phyloP scores from a whole-genome alignment of 148 eudicot genomes.

The Rhododendron ovatum region DNA sequence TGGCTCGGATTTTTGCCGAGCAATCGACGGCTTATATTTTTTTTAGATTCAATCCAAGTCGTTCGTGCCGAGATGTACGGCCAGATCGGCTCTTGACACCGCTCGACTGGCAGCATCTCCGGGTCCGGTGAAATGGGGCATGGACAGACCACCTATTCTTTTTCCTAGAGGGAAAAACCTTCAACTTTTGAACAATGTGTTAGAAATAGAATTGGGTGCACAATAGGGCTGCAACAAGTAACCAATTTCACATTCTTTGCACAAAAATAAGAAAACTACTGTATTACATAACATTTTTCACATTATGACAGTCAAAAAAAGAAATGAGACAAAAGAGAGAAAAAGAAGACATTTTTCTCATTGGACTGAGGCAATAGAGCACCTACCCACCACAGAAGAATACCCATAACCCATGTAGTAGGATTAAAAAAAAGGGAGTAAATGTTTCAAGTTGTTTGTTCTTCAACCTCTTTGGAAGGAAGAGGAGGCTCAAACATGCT shows the following conservation, averaged over 20 bases:
- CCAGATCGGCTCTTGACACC: too few relatives aligned
- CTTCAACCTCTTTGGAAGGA: constrained; percentile 30
- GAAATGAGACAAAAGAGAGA: not conserved
- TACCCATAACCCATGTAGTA: not conserved
- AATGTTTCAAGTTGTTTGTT: constrained; percentile 12
- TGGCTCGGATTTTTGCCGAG: too few relatives aligned
- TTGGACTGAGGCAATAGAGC: not conserved
- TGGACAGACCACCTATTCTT: not conserved
- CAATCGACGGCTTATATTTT: too few relatives aligned
- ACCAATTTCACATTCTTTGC: not conserved
- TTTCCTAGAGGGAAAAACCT: not conserved
- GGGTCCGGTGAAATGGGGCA: not conserved
- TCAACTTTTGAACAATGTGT: not conserved
- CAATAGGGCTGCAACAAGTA: not conserved
- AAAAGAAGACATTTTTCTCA: not conserved
- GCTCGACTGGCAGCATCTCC: too few relatives aligned
- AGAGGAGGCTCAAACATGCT: constrained; percentile 59
- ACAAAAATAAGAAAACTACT: not conserved
- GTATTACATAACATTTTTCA: not conserved
- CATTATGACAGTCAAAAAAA: not conserved
- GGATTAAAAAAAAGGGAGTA: not conserved
- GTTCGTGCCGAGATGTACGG: too few relatives aligned
- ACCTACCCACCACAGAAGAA: not conserved
- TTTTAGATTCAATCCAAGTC: too few relatives aligned
- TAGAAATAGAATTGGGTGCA: not conserved